Evolutionary conservation across 2,329 filamentous ascomycete species (phyloP), one percentile per base, ranked within the genome.

Genomic region (Fusarium tjaetaba): DNA sequence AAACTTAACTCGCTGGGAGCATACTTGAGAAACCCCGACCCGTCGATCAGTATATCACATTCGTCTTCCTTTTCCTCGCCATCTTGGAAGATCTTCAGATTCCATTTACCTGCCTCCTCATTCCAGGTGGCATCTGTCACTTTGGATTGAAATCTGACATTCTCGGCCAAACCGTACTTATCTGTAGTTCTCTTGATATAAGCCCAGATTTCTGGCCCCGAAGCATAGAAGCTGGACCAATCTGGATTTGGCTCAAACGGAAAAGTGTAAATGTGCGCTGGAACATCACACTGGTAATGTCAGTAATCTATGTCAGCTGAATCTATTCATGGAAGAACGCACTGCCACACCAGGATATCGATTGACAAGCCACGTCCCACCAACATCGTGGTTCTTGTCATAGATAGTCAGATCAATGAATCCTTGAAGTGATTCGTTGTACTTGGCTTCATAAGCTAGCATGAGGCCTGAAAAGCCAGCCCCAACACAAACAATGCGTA

Each of bases 231-330:
- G 2, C 14, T 24, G 16, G 46, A 34, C 58, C 58, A 61, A 7
- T 53, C 49, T 4, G 58, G 58, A 16, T 61, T 61, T 5, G 58
- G 38, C 2, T 61, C 58, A n/a, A 61, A 61, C 0, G 48, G 58
- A 32, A 55, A 61, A 4, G 24, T 61, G 38, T 61, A 55, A 8
- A 61, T 61, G 20, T 61, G 58, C 6, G 58, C 58, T 9, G 58
- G 58, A 36, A 61, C 48, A 24, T 61, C 58, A 18, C 58, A 61
- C 53, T 57, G 38, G 4, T 4, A 14, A 6, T 11, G 53, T 57
- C 16, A 56, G 11, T 11, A 2, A 20, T 6, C 4, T 8, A 32
- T 16, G 1, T 4, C 2, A 20, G 5, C 1, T 6, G 15, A 11
- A 3, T 11, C 22, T 20, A 1, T 26, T 4, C 11, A 5, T 26